phyloP scores from a whole-genome alignment of 164 flowering plant species.

The Nymphaea thermarum region DNA sequence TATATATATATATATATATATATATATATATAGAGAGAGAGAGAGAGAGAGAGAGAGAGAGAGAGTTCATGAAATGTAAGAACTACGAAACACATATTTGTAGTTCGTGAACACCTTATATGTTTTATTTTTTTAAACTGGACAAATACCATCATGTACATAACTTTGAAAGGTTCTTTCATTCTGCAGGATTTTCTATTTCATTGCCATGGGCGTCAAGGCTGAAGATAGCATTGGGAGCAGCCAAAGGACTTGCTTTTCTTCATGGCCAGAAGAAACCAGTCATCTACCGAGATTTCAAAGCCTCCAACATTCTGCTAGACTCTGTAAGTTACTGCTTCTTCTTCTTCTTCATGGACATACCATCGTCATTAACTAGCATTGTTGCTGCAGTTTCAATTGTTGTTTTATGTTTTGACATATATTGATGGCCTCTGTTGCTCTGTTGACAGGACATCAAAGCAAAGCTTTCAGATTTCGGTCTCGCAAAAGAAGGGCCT shows the following conservation, averaged over 20 bases:
- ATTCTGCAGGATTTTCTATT: not conserved
- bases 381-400: no score
- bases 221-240: slow-evolving; percentile 71
- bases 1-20: no score
- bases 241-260: slow-evolving; percentile 73
- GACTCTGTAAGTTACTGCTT: slow-evolving; percentile 42
- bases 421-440: not conserved
- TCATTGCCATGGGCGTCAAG: slow-evolving; percentile 49
- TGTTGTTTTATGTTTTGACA: not conserved
- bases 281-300: slow-evolving; percentile 78
- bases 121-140: no score
- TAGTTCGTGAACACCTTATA: not conserved
- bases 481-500: not conserved
- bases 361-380: no score
- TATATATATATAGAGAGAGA: no score
- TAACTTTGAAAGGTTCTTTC: not conserved
- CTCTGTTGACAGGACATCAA: not conserved
- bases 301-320: slow-evolving; percentile 78
- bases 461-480: not conserved
- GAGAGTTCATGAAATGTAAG: no score
- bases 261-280: slow-evolving; percentile 61
- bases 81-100: no score
- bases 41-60: no score
- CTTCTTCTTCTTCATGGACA: not conserved
- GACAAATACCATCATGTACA: not conserved